A percentile compares a stretch with the other conserved stretches of the same genome.
Evolutionary conservation across 106 monocot species (phyloP).

Genomic region (Posidonia australis): DNA sequence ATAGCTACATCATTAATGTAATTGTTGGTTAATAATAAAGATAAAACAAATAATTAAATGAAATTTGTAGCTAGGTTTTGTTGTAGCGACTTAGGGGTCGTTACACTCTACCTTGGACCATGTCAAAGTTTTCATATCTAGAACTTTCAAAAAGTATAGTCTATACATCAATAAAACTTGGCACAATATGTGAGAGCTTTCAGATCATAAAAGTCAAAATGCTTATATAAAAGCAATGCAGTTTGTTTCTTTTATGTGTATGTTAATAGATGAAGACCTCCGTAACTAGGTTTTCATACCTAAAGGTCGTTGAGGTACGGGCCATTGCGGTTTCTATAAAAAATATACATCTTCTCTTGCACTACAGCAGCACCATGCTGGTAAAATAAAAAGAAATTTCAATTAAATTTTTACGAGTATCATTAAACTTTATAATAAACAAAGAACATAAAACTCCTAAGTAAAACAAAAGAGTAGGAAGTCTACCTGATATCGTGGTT

Average conservation of each 20-base stretch:
- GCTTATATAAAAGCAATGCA: neutral
- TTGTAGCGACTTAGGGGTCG: too few species aligned
- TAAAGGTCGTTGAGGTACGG: slow-evolving; percentile 93
- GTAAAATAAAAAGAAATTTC: slow-evolving; percentile 5
- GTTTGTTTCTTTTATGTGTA: neutral
- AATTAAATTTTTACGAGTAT: neutral
- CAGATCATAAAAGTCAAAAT: neutral
- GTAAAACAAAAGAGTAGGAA: neutral
- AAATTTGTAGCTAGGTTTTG: too few species aligned
- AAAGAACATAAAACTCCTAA: neutral
- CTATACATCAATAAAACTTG: neutral
- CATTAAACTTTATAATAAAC: neutral
- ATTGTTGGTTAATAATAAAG: too few species aligned
- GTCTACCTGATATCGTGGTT: slow-evolving; percentile 74
- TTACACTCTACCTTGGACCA: slow-evolving; percentile 86
- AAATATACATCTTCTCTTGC: slow-evolving; percentile 91
- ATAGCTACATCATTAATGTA: too few species aligned
- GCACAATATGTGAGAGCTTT: too few species aligned
- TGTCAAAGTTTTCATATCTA: slow-evolving; percentile 83
- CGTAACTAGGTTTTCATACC: slow-evolving; percentile 20
- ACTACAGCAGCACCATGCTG: slow-evolving; percentile 94
- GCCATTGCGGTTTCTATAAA: slow-evolving; percentile 98
- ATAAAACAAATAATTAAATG: too few species aligned
- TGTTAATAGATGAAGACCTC: neutral
- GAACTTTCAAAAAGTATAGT: slow-evolving; percentile 35